A percentile compares a stretch with the other conserved stretches of the same genome.
Evolutionary conservation across 352 stramenopile species (phyloP).

Genomic region (Globisporangium canariense): DNA sequence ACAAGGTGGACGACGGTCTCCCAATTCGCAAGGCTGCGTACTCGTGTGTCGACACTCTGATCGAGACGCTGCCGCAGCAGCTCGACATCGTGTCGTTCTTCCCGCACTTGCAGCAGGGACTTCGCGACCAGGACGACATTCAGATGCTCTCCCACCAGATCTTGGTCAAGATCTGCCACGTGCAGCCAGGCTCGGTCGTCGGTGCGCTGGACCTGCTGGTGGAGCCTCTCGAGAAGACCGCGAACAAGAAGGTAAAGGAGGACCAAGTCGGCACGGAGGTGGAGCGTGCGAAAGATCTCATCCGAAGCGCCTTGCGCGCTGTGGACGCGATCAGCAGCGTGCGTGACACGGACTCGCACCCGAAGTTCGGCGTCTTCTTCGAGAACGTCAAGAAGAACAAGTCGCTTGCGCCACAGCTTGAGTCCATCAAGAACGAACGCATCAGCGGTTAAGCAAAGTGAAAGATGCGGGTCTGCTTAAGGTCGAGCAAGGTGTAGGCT

Average conservation of each 20-base stretch:
- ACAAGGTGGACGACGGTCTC: conserved; percentile 93
- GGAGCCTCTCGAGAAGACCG: conserved; percentile 92
- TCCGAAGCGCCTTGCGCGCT: conserved; percentile 92
- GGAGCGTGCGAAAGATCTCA: conserved; percentile 95
- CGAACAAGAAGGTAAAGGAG: conserved; percentile 95
- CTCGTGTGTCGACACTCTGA: conserved; percentile 93
- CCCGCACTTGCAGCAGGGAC: conserved; percentile 88
- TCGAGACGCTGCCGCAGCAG: conserved; percentile 92
- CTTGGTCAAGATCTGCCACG: conserved; percentile 91
- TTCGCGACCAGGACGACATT: conserved; percentile 95
- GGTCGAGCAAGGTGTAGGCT: neutral
- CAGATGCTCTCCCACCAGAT: conserved; percentile 97
- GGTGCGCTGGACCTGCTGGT: conserved; percentile 88
- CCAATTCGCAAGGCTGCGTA: conserved; percentile 90
- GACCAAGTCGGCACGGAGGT: conserved; percentile 94
- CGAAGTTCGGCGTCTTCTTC: conserved; percentile 61
- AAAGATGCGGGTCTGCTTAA: too few relatives aligned
- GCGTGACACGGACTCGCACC: conserved; percentile 68
- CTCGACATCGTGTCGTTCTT: conserved; percentile 93
- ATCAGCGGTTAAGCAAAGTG: conserved; percentile 22
- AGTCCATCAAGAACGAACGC: conserved; percentile 63
- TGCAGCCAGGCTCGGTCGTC: conserved; percentile 81
- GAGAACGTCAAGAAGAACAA: conserved; percentile 71
- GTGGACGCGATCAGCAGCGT: conserved; percentile 75
- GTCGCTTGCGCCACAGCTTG: conserved; percentile 51